These are phyloP conservation scores for Gaultheria prostrata DNA, from an alignment of 148 eudicot genomes.

Conservation along the genomic window DNA sequence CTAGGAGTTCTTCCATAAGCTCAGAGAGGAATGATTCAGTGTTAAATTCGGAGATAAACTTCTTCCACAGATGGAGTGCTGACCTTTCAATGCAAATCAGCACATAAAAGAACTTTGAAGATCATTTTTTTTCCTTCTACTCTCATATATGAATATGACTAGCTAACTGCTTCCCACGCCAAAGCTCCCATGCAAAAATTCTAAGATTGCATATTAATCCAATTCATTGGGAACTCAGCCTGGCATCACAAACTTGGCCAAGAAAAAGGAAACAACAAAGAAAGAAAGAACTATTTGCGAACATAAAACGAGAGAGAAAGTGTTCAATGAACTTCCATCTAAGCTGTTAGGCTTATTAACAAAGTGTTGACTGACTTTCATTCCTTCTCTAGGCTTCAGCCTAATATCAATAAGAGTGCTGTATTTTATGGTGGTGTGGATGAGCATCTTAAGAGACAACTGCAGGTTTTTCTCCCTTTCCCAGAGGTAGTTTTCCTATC, in stretches of 20 bases:
- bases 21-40: neutral
- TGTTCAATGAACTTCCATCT: too few relatives aligned
- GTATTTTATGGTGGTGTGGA: too few relatives aligned
- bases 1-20: neutral
- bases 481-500: too few relatives aligned
- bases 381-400: too few relatives aligned
- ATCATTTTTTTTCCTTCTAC: neutral
- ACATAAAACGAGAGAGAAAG: neutral
- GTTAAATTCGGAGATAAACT: neutral
- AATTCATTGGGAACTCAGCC: neutral
- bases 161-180: neutral
- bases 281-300: neutral
- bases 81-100: neutral
- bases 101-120: neutral
- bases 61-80: neutral
- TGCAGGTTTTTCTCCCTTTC: too few relatives aligned
- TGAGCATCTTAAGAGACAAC: too few relatives aligned
- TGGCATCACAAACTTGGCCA: neutral
- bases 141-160: neutral
- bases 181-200: neutral
- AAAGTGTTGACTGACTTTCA: too few relatives aligned
- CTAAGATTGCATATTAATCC: neutral
- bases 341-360: neutral
- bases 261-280: neutral
- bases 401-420: too few relatives aligned